Base-by-base conservation (phyloP, 2,329 filamentous ascomycete genomes). In the Penicillium concentricum region DNA sequence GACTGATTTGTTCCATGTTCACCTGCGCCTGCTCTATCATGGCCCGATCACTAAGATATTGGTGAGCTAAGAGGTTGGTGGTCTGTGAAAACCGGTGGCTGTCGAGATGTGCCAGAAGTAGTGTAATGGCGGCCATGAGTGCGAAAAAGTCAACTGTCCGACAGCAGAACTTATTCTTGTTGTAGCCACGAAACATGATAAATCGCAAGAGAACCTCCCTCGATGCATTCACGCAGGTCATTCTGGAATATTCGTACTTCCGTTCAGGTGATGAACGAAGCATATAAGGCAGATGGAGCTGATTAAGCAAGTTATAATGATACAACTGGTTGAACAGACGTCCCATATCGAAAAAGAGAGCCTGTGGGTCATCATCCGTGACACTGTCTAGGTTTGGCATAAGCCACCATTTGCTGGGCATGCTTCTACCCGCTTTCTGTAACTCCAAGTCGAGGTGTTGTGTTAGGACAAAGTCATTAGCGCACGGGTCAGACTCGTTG, bases 221-320 rank as follows among this genome's bases (percentile, higher is more conserved):
- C 28, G 79, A 80, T 1, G 83, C 78, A 28, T 77, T 76, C 43
- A 82, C 70, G 60, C 80, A 82, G 1, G 78, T 78, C 6, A 76
- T 75, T 58, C 78, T 80, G 56, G 77, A 81, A 62, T 82, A 81
- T 16, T 79, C 77, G 54, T 79, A 77, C 16, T 75, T 74, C 2
- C 54, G 49, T 13, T 69, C 66, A 1, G 49, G 51, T 5, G 65
- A 62, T 1, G 66, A 60, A 18, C 74, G 75, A 16, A 85, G 75
- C 70, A 85, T 80, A 58, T 80, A 84, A 0, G 83, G 83, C 4
- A 85, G 74, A 54, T 86, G 83, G 0, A 85, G 74, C 10, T 82
- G 75, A 41, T 81, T 77, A 15, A 84, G 69, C 3, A 84, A 74
- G 45, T 78, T 76, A 61, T 79, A 79, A 60, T 84, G 80, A 9